Base-by-base conservation (phyloP, 1,284 basidiomycete genomes). In the Ganoderma multipileum region DNA sequence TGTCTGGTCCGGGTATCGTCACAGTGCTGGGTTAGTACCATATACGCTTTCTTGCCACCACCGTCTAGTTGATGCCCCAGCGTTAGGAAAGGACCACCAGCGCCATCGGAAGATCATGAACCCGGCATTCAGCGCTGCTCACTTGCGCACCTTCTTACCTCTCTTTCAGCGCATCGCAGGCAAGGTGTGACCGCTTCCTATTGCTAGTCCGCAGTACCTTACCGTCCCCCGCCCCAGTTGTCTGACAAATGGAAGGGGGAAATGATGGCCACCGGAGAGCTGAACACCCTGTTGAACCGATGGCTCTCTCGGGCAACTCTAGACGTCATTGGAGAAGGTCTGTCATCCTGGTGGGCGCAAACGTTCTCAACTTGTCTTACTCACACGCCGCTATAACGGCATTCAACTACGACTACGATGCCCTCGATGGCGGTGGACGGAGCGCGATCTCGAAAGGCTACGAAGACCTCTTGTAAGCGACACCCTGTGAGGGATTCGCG, bases 391-490 rank as follows among this genome's bases (percentile, higher is more conserved):
- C 39, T 20, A 3, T 33, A 79, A 77, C 74, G 20, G 79, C 78
- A 0, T 81, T 81, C 28, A 73, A 76, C 52, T 76, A 76, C 67
- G 69, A 76, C 5, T 79, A 80, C 52, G 73, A 75, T 20, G 74
- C 77, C 0, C 67, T 81, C 0, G 72, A 81, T 38, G 67, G 76
- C 26, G 63, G 26, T 5, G 63, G 71, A 14, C 44, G 73, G 18
- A 78, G 73, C 38, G 73, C 75, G 4, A 63, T 81, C 1, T 64
- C 69, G 7, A 64, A 73, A 3, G 73, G 74, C 3, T 77, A 79
- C 47, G 71, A 78, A 16, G 75, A 77, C 58, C 64, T 81, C 23
- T 79, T 81, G 80, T 81, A 66, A 67, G 80, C 70, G n/a, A 2
- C 11, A 23, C 23, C 5, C 8, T 14, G 3, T 3, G 23, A n/a